Percentiles rank a stretch among this genome's conserved stretches.
Evolutionary conservation across 352 stramenopile genomes (phyloP).

Genomic region (Phytophthora rubi): DNA sequence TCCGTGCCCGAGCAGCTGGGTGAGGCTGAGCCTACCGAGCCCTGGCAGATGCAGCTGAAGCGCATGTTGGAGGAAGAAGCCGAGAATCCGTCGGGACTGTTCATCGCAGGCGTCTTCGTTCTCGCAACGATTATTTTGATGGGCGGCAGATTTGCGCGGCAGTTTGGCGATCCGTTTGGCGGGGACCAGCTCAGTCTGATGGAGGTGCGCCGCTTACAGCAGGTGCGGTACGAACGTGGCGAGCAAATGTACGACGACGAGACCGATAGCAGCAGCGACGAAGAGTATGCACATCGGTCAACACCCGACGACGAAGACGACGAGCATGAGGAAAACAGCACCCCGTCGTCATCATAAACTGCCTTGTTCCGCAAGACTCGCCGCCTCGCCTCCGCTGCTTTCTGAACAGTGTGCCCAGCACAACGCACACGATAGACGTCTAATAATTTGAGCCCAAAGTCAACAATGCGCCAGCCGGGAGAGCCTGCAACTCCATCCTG

Average conservation of each 20-base stretch:
- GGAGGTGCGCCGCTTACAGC: constrained; percentile 73
- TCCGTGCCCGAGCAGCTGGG: constrained; percentile 68
- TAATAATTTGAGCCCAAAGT: constrained; percentile 12
- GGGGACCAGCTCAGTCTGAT: constrained; percentile 69
- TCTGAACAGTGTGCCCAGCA: background rate
- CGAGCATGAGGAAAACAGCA: constrained; percentile 11
- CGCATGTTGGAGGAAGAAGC: constrained; percentile 73
- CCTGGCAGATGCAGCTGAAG: constrained; percentile 57
- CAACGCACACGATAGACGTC: constrained; percentile 20
- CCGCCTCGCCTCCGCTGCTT: background rate
- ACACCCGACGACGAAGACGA: constrained; percentile 7
- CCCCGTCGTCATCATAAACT: constrained; percentile 12
- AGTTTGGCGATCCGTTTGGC: constrained; percentile 51
- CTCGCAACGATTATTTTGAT: constrained; percentile 62
- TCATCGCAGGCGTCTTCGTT: constrained; percentile 70
- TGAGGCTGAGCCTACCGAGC: constrained; percentile 60
- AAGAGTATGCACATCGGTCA: constrained; percentile 23
- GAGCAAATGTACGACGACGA: constrained; percentile 49
- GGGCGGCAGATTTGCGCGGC: constrained; percentile 52
- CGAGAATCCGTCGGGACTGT: constrained; percentile 67
- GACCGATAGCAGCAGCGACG: constrained; percentile 64
- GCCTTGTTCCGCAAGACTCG: background rate
- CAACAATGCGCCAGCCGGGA: background rate
- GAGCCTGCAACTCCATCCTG: constrained; percentile 6
- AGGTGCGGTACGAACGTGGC: constrained; percentile 68